Conservation (phyloP, 2,329 filamentous ascomycete species). For the Biscogniauxia marginata region DNA sequence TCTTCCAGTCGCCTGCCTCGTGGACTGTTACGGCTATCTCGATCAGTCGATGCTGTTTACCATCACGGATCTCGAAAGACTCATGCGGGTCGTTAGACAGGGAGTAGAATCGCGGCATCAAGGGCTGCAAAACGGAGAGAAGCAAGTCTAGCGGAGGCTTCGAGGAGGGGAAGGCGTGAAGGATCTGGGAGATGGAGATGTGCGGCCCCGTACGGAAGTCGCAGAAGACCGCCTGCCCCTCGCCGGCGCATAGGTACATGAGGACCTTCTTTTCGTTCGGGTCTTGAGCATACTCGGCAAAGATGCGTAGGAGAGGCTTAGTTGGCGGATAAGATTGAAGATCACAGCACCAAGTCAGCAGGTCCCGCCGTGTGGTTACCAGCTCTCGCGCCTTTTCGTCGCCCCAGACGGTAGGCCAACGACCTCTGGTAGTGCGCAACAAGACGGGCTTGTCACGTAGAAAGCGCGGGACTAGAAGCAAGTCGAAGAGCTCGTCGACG, state of each 20-base stretch:
- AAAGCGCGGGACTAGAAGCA: slow-evolving; percentile 76
- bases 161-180: slow-evolving; percentile 88
- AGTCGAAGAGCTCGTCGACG: slow-evolving; percentile 82
- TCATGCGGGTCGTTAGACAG: slow-evolving; percentile 94
- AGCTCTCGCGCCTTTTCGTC: slow-evolving; percentile 82
- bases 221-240: slow-evolving; percentile 91
- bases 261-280: slow-evolving; percentile 87
- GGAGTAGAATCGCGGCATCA: slow-evolving; percentile 99
- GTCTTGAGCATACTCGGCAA: slow-evolving; percentile 81
- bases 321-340: slow-evolving; percentile 90
- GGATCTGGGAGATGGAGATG: slow-evolving; percentile 79
- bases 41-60: slow-evolving; percentile 74
- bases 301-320: slow-evolving; percentile 78
- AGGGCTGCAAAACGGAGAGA: slow-evolving; percentile 74
- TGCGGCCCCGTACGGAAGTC: slow-evolving; percentile 89
- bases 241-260: slow-evolving; percentile 78
- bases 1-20: slow-evolving; percentile 76
- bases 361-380: slow-evolving; percentile 83
- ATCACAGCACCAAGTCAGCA: slow-evolving; percentile 95
- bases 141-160: slow-evolving; percentile 83
- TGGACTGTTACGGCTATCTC: slow-evolving; percentile 98
- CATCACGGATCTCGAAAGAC: slow-evolving; percentile 64
- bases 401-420: slow-evolving; percentile 98
- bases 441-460: slow-evolving; percentile 81
- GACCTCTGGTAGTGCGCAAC: slow-evolving; percentile 73